Conservation (phyloP, 2,329 filamentous ascomycete species). For the Verticillium zaregamsianum region DNA sequence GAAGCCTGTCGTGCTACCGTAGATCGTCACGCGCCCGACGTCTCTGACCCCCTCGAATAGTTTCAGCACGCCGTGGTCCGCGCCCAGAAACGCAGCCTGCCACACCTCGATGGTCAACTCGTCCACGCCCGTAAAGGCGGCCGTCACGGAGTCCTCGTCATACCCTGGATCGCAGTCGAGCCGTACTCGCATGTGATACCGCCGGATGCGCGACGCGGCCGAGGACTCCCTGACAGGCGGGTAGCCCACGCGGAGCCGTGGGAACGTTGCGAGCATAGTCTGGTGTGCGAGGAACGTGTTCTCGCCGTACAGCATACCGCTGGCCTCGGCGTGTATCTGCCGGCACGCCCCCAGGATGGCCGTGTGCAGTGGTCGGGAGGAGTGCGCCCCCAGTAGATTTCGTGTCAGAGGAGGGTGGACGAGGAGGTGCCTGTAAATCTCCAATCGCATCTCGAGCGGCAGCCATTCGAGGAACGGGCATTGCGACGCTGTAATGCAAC, state of each 20-base stretch:
- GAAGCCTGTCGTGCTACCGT: slow-evolving; percentile 34
- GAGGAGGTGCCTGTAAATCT: slow-evolving; percentile 41
- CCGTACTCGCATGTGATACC: slow-evolving; percentile 33
- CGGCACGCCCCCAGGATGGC: slow-evolving; percentile 34
- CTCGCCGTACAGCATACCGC: slow-evolving; percentile 33
- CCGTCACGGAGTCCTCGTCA: slow-evolving; percentile 21
- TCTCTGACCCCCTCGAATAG: slow-evolving; percentile 39
- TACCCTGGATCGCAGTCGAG: slow-evolving; percentile 35
- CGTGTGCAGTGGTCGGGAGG: slow-evolving; percentile 22
- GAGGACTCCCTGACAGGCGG: slow-evolving; percentile 23
- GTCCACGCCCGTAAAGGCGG: slow-evolving; percentile 30
- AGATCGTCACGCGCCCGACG: slow-evolving; percentile 28
- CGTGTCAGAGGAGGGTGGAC: slow-evolving; percentile 19
- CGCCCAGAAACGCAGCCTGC: slow-evolving; percentile 33
- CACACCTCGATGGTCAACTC: slow-evolving; percentile 35
- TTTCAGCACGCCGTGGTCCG: slow-evolving; percentile 30
- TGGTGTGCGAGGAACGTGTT: slow-evolving; percentile 42
- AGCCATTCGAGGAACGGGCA: slow-evolving; percentile 29
- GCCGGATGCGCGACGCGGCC: slow-evolving; percentile 28
- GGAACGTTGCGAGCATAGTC: slow-evolving; percentile 33
- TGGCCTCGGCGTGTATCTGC: slow-evolving; percentile 36
- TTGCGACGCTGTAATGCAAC: neutral
- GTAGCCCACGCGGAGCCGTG: slow-evolving; percentile 30
- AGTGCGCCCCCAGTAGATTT: neutral
- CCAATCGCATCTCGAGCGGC: slow-evolving; percentile 40